These are phyloP conservation scores for Lactarius hatsudake DNA, from an alignment of 768 basidiomycete genomes.

Conservation along the genomic window DNA sequence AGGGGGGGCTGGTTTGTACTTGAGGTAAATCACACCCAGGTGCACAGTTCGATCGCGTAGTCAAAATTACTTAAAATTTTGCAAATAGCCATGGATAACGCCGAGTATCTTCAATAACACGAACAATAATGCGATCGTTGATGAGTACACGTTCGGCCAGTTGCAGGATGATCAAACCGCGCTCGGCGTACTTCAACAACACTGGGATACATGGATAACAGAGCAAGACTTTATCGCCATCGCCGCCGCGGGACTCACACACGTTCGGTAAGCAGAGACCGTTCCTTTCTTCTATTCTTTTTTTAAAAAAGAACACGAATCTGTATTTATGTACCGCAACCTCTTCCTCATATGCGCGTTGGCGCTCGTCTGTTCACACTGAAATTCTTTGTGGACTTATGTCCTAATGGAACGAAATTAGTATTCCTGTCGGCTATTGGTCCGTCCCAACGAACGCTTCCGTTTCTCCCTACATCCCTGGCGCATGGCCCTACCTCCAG, in stretches of 20 bases:
- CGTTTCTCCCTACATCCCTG: constrained; percentile 53
- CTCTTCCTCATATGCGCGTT: not conserved
- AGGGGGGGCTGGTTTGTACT: constrained; percentile 66
- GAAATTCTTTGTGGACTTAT: not conserved
- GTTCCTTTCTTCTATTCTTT: not conserved
- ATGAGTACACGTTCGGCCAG: constrained; percentile 62
- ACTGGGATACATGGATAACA: constrained; percentile 67
- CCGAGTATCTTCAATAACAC: constrained; percentile 69
- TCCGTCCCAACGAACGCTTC: constrained; percentile 65
- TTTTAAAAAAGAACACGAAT: not conserved
- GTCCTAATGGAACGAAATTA: constrained; percentile 30
- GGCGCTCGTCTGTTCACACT: not conserved
- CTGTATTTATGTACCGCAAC: not conserved
- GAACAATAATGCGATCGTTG: constrained; percentile 51
- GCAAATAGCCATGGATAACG: constrained; percentile 68
- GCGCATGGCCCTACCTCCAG: constrained; percentile 67
- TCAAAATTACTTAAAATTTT: not conserved
- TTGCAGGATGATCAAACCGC: constrained; percentile 46
- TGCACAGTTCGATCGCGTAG: not conserved
- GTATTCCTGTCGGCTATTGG: constrained; percentile 76
- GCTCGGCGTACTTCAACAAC: constrained; percentile 43
- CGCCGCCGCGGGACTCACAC: constrained; percentile 62
- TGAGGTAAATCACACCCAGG: constrained; percentile 39
- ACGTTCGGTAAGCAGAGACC: constrained; percentile 52
- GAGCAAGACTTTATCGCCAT: constrained; percentile 70